These are phyloP conservation scores for Starmerella scarabaei DNA, from an alignment of 805 yeast species.

Conservation along the genomic window DNA sequence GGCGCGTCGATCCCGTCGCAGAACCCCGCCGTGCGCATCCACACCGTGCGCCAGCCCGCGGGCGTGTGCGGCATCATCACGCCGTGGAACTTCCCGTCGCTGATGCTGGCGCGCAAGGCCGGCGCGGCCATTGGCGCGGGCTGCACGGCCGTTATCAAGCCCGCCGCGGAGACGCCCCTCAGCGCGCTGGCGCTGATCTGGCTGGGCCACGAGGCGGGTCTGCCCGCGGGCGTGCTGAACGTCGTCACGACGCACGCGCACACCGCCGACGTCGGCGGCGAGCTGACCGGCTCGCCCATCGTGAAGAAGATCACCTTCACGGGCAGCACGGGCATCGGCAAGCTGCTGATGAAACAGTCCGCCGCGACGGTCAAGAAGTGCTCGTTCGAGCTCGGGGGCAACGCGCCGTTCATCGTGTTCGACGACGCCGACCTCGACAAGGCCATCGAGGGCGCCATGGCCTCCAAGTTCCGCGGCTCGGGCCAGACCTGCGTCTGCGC, in stretches of 20 bases:
- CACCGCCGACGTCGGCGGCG: conserved; percentile 36
- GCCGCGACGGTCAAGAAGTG: conserved; percentile 51
- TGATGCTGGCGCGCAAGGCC: conserved; percentile 61
- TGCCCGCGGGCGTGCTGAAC: conserved; percentile 58
- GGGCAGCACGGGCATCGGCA: conserved; percentile 66
- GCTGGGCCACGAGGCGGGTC: conserved; percentile 52
- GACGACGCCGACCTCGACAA: conserved; percentile 56
- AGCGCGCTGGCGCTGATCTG: conserved; percentile 56
- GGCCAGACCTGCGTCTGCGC: conserved; percentile 81
- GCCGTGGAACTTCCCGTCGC: conserved; percentile 77
- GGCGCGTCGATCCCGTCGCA: conserved; percentile 57
- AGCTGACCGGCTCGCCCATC: conserved; percentile 42
- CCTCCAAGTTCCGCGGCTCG: conserved; percentile 57
- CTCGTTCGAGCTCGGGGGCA: conserved; percentile 67
- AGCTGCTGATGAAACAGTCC: conserved; percentile 49
- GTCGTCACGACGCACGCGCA: conserved; percentile 36
- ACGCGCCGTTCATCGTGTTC: conserved; percentile 66
- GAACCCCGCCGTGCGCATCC: conserved; percentile 35
- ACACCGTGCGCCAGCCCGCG: conserved; percentile 57
- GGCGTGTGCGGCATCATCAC: conserved; percentile 71
- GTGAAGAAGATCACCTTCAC: conserved; percentile 62
- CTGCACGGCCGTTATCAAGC: conserved; percentile 63
- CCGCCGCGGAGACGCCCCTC: conserved; percentile 65
- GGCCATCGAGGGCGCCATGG: conserved; percentile 55
- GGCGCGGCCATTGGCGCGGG: conserved; percentile 76